Evolutionary conservation across 2,329 filamentous ascomycete genomes (phyloP), one percentile per base, ranked within the genome.

Genomic region (Cercospora zeina): DNA sequence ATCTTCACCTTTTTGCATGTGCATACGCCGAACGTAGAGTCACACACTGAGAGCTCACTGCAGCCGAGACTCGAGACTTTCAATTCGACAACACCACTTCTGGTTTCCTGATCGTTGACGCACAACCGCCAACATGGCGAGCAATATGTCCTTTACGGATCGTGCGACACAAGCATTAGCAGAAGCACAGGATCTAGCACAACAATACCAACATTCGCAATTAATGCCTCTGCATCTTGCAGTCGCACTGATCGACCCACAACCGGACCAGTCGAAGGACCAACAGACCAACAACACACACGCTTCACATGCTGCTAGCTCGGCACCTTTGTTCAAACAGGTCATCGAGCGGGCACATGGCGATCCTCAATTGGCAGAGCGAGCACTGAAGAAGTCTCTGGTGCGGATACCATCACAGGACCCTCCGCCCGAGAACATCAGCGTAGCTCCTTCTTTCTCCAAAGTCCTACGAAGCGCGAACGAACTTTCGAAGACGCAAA

Each of bases 401-500:
- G 93, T 97, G 62, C 89, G 95, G 60, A 81, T 96, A 71, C 93
- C 95, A 3, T 96, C 90, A 73, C 95, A 99, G 79, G 91, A 97
- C 70, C 95, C 95, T 13, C 93, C 95, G 11, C 95, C 95, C 64
- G 93, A 97, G 74, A 86, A 89, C 69, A 88, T 96, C 61, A 87
- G 90, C 59, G 86, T 96, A 71, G 88, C 93, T 10, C 91, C 92
- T 0, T 82, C 87, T 8, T 93, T 97, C 77, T 86, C 88, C 65
- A 90, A 89, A 69, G 85, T 97, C 61, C 82, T 99, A 56, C 86
- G 92, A 69, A 86, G 90, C 69, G 92, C 95, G 1, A 87, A 90
- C 75, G 92, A 97, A 33, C 78, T 99, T 59, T 93, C 96, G 71
- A 96, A 96, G 79, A 92, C 93, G n/a, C 95, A 99, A 72, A 97